A percentile compares a stretch with the other conserved stretches of the same genome.
These are phyloP conservation scores for Kodamaea kakaduensis DNA, from an alignment of 805 yeast species.

Conservation along the genomic window DNA sequence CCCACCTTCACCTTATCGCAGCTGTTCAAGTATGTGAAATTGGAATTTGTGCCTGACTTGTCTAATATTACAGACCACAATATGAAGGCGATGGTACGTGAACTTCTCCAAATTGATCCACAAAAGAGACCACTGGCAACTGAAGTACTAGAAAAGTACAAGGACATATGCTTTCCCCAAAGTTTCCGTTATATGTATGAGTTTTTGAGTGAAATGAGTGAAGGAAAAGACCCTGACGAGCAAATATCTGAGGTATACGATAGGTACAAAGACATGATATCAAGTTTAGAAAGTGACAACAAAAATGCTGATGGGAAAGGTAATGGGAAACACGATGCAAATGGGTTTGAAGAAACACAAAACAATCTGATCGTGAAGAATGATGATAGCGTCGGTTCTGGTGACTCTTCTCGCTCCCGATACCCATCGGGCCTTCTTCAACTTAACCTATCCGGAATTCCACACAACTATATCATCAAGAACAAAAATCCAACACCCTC, in stretches of 20 bases:
- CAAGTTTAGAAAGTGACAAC: too few relatives aligned
- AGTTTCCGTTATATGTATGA: constrained; percentile 38
- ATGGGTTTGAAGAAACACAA: too few relatives aligned
- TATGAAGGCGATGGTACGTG: constrained; percentile 51
- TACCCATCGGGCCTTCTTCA: constrained; percentile 19
- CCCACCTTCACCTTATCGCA: constrained; percentile 86
- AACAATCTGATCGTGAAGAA: too few relatives aligned
- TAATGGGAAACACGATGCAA: too few relatives aligned
- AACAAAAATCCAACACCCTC: constrained; percentile 26
- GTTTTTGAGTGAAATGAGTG: constrained; percentile 5
- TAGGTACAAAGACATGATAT: not conserved
- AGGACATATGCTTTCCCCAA: constrained; percentile 56
- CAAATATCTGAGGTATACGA: constrained; percentile 1
- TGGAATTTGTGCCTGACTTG: constrained; percentile 63
- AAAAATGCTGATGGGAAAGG: too few relatives aligned
- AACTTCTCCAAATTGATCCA: constrained; percentile 68
- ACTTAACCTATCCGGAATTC: constrained; percentile 51
- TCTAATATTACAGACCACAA: constrained; percentile 48
- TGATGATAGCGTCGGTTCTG: too few relatives aligned
- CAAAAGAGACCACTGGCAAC: constrained; percentile 51
- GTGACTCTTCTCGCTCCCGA: too few relatives aligned
- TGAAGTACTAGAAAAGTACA: constrained; percentile 48
- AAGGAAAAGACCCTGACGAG: not conserved
- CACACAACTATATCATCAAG: constrained; percentile 39
- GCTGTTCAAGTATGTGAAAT: constrained; percentile 72